Evolutionary conservation across 805 yeast genomes (phyloP).

Genomic region (Yamadazyma phyllophila): DNA sequence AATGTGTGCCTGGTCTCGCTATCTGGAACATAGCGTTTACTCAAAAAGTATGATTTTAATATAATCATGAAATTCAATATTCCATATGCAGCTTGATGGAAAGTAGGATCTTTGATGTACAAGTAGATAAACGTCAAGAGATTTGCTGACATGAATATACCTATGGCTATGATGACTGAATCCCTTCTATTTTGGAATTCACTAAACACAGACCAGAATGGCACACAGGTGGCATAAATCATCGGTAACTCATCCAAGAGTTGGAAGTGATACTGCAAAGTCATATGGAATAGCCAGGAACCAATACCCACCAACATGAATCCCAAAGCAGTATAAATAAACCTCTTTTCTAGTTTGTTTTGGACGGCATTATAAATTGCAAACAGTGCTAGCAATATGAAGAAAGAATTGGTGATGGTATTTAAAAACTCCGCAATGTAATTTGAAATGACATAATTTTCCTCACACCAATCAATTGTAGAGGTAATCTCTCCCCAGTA

Average conservation of each 20-base stretch:
- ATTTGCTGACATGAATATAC: constrained; percentile 53
- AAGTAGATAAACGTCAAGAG: constrained; percentile 70
- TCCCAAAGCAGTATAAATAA: constrained; percentile 69
- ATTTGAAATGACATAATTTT: constrained; percentile 82
- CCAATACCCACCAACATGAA: constrained; percentile 91
- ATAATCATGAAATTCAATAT: constrained; percentile 72
- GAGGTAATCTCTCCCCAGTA: constrained; percentile 85
- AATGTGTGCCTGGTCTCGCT: constrained; percentile 45
- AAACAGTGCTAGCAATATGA: constrained; percentile 53
- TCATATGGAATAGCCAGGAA: constrained; percentile 95
- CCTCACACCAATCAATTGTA: constrained; percentile 99
- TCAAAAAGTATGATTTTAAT: constrained; percentile 52
- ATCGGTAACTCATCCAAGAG: constrained; percentile 93
- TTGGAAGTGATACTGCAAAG: constrained; percentile 84
- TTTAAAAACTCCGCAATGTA: constrained; percentile 91
- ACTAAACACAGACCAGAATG: constrained; percentile 80
- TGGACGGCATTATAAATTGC: constrained; percentile 60
- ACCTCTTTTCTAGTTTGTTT: constrained; percentile 67
- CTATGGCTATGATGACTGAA: constrained; percentile 45
- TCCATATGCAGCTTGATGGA: constrained; percentile 88
- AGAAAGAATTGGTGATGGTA: constrained; percentile 71
- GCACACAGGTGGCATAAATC: constrained; percentile 97
- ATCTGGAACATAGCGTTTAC: constrained; percentile 53
- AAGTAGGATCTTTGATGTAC: constrained; percentile 72
- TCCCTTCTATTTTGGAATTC: constrained; percentile 46